Evolutionary conservation across 2,329 filamentous ascomycete species (phyloP).

Genomic region (Mariannaea sp.): DNA sequence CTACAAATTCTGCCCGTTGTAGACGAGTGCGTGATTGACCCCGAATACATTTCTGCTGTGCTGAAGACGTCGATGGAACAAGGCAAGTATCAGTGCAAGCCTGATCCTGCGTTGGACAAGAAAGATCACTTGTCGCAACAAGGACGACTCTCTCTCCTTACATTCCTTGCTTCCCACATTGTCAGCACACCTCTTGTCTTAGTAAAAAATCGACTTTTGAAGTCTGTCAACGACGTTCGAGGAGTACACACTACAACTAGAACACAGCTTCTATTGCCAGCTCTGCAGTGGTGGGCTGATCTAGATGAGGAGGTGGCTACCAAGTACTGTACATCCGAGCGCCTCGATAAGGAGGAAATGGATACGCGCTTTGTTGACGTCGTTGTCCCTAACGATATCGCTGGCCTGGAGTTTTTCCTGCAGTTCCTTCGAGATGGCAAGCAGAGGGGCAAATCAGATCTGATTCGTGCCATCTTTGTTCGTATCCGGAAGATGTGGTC

Average conservation of each 20-base stretch:
- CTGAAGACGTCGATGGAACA: constrained; percentile 53
- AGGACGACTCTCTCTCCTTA: constrained; percentile 66
- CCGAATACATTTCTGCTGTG: constrained; percentile 68
- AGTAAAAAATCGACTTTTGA: constrained; percentile 75
- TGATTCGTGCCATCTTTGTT: constrained; percentile 69
- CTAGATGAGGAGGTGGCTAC: constrained; percentile 57
- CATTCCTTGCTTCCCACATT: constrained; percentile 75
- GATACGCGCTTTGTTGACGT: constrained; percentile 55
- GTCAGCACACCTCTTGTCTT: constrained; percentile 68
- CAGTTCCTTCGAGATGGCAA: constrained; percentile 50
- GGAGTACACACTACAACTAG: constrained; percentile 71
- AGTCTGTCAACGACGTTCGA: constrained; percentile 73
- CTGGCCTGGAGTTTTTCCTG: constrained; percentile 58
- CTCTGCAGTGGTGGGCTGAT: constrained; percentile 70
- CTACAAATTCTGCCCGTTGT: constrained; percentile 73
- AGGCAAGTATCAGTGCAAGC: constrained; percentile 45
- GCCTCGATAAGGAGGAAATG: constrained; percentile 48
- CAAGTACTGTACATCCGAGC: constrained; percentile 47
- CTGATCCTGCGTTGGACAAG: constrained; percentile 51
- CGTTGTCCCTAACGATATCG: constrained; percentile 58
- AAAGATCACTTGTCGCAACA: constrained; percentile 63
- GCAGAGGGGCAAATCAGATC: constrained; percentile 48
- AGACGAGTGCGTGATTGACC: constrained; percentile 86
- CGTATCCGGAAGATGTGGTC: constrained; percentile 75
- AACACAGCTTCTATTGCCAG: constrained; percentile 75